Evolutionary conservation across 2,329 filamentous ascomycete genomes (phyloP), one percentile per base, ranked within the genome.

Genomic region (Periconia sp.): DNA sequence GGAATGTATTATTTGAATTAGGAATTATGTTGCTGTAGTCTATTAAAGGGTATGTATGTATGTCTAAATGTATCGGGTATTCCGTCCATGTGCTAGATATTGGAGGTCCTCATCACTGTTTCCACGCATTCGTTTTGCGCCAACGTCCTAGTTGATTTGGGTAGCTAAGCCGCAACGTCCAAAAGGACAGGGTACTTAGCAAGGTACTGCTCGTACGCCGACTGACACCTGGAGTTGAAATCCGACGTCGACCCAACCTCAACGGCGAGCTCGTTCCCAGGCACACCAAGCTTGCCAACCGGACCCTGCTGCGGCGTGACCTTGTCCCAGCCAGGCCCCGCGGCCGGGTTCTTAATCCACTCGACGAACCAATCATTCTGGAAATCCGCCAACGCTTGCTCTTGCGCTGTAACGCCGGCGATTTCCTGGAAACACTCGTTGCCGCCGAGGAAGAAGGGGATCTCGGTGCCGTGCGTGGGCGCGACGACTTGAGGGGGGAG

Each of bases 361-460:
- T 63, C 58, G 1, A 79, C 74, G 23, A 79, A 76, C 75, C 75
- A 78, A 46, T 69, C 64, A 46, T 78, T 72, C 30, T 74, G 74
- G 11, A 66, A 75, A 52, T 78, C 74, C 3, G 77, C 76, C 13
- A 79, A 62, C 1, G 68, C 72, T 49, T 79, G 76, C 48, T 77
- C 63, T 0, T 63, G 73, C 0, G 60, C 58, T 2, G 75, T 78
- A 13, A 78, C 74, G 7, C 58, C 61, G 0, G 74, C 58, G 10
- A 37, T 37, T 0, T 59, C 55, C 13, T 63, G 59, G 50, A 79
- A 79, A 54, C 72, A 76, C 54, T 77, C 75, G 31, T 78, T 78
- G 7, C 76, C 76, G 15, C 76, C 76, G 37, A 77, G 69, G 64
- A 78, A 79, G 63, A 77, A 79, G n/a, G 76, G 74, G 0, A 79